phyloP scores from a whole-genome alignment of 2,329 filamentous ascomycete genomes.

The Cladosporium velox region DNA sequence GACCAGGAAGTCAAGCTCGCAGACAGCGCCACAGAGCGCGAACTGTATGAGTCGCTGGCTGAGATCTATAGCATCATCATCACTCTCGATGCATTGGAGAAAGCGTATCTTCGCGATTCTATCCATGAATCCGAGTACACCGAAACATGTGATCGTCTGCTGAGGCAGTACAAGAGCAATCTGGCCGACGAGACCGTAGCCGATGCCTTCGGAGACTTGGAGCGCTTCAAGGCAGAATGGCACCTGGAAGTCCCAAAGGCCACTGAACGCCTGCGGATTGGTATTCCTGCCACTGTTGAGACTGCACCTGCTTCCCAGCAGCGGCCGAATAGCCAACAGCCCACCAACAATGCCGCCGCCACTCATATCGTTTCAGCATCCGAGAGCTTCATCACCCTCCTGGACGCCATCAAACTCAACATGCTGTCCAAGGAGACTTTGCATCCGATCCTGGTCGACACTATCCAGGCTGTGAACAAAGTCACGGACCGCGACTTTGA shows the following conservation, averaged over 20 bases:
- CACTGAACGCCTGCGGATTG: conserved; percentile 87
- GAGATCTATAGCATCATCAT: conserved; percentile 98
- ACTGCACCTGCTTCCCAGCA: conserved; percentile 53
- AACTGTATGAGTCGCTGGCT: conserved; percentile 91
- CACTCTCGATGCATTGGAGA: conserved; percentile 91
- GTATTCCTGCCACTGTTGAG: conserved; percentile 81
- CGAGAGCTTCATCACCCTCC: conserved; percentile 97
- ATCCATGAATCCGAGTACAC: conserved; percentile 91
- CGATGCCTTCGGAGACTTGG: conserved; percentile 81
- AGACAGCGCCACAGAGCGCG: conserved; percentile 81
- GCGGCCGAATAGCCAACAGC: conserved; percentile 13
- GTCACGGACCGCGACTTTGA: conserved; percentile 96
- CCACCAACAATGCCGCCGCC: conserved; percentile 40
- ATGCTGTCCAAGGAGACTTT: conserved; percentile 92
- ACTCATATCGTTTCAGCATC: conserved; percentile 81
- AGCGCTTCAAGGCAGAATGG: conserved; percentile 90
- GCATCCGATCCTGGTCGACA: conserved; percentile 91
- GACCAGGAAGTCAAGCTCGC: conserved; percentile 94
- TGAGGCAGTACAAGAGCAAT: conserved; percentile 97
- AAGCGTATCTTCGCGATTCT: conserved; percentile 94
- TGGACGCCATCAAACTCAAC: conserved; percentile 90
- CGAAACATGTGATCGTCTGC: conserved; percentile 87
- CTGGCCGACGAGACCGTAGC: conserved; percentile 87
- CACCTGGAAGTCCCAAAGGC: conserved; percentile 95
- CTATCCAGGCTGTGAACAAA: conserved; percentile 96